These are phyloP conservation scores for Candida montana DNA, from an alignment of 805 yeast species.

Conservation along the genomic window DNA sequence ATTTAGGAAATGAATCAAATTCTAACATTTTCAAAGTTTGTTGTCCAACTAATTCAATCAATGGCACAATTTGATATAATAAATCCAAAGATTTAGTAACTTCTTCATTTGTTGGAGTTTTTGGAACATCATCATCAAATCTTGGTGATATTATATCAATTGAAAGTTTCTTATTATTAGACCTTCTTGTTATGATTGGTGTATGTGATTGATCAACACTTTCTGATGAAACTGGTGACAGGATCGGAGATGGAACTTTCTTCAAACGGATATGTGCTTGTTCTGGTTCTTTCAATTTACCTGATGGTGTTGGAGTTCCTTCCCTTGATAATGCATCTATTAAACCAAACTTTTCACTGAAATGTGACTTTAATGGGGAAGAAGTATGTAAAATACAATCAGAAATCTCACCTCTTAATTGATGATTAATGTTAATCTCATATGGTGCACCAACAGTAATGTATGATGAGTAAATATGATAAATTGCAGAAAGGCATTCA, in stretches of 20 bases:
- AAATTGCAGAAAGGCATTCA: slow-evolving; percentile 56
- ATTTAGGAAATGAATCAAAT: slow-evolving; percentile 69
- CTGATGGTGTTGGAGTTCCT: slow-evolving; percentile 1
- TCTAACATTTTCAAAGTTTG: slow-evolving; percentile 60
- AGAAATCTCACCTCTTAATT: slow-evolving; percentile 39
- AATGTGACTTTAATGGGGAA: slow-evolving; percentile 27
- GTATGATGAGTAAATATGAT: slow-evolving; percentile 60
- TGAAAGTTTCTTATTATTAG: slow-evolving; percentile 18
- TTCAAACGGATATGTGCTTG: not conserved
- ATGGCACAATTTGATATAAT: slow-evolving; percentile 34
- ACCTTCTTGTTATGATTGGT: slow-evolving; percentile 4
- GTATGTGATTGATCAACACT: not conserved
- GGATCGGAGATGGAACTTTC: not conserved
- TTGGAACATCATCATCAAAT: slow-evolving; percentile 4
- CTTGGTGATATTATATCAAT: slow-evolving; percentile 13
- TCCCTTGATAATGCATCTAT: not conserved
- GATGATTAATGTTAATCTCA: slow-evolving; percentile 63
- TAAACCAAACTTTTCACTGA: slow-evolving; percentile 1
- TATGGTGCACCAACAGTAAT: slow-evolving; percentile 62
- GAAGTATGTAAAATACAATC: slow-evolving; percentile 33
- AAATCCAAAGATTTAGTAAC: slow-evolving; percentile 31
- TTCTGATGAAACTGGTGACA: not conserved
- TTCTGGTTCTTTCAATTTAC: not conserved
- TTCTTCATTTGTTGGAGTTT: slow-evolving; percentile 30
- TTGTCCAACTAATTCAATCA: slow-evolving; percentile 43